Evolutionary conservation across 208 protist genomes (phyloP).

Genomic region (Trypanosoma congolense): DNA sequence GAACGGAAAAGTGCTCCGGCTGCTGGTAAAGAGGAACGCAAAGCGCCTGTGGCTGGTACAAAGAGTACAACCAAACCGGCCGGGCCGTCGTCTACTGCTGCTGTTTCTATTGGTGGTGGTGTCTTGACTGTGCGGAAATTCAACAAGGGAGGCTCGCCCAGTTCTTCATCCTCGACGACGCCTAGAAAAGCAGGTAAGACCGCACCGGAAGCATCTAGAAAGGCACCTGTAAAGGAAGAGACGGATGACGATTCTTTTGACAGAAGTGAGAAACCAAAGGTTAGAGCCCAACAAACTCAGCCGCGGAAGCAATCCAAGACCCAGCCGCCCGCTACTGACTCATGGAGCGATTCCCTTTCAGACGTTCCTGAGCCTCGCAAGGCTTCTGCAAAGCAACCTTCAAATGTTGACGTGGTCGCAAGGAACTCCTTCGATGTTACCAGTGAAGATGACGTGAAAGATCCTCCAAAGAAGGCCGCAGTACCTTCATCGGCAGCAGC

Average conservation of each 20-base stretch:
- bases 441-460: slow-evolving; percentile 1
- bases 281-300: neutral
- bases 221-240: no score
- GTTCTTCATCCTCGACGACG: neutral
- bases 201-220: neutral
- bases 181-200: neutral
- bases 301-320: neutral
- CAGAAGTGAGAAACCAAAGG: slow-evolving; percentile 1
- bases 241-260: no score
- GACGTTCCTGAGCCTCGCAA: neutral
- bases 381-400: neutral
- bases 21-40: neutral
- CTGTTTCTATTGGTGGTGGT: neutral
- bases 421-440: slow-evolving; percentile 16
- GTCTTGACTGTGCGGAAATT: neutral
- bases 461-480: neutral
- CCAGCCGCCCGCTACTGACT: neutral
- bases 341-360: neutral
- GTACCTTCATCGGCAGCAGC: neutral
- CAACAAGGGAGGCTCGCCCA: neutral
- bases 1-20: neutral
- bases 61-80: neutral
- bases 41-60: neutral
- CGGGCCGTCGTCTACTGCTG: neutral
- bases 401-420: no score